Percentiles rank a stretch among this genome's conserved stretches.
Evolutionary conservation across 768 basidiomycete genomes (phyloP).

Genomic region (Strobilomyces echinocephalus): DNA sequence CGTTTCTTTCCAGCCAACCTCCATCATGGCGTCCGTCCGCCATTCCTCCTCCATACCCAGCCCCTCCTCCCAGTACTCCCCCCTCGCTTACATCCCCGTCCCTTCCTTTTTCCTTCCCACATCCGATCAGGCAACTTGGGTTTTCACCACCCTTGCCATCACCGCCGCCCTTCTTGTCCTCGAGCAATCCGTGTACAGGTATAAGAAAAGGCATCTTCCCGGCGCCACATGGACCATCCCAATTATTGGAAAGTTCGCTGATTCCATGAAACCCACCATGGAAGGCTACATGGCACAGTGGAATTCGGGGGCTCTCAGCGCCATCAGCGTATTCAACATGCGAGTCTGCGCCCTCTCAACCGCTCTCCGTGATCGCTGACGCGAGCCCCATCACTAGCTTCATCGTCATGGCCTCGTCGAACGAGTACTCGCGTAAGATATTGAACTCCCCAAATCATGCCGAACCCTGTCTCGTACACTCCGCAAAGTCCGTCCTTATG

Average conservation of each 20-base stretch:
- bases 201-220: slow-evolving; percentile 84
- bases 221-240: slow-evolving; percentile 93
- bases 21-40: slow-evolving; percentile 33
- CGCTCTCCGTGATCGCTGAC: slow-evolving; percentile 1
- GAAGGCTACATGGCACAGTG: slow-evolving; percentile 91
- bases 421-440: slow-evolving; percentile 90
- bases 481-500: slow-evolving; percentile 81
- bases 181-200: slow-evolving; percentile 85
- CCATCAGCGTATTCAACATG: slow-evolving; percentile 98
- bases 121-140: slow-evolving; percentile 39
- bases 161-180: slow-evolving; percentile 71
- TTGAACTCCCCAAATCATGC: slow-evolving; percentile 90
- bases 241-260: slow-evolving; percentile 94
- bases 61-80: slow-evolving; percentile 40
- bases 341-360: slow-evolving; percentile 33
- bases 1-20: neutral
- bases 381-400: slow-evolving; percentile 55
- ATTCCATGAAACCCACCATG: slow-evolving; percentile 87
- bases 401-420: slow-evolving; percentile 96
- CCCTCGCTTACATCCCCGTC: slow-evolving; percentile 43
- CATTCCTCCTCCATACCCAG: slow-evolving; percentile 31
- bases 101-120: slow-evolving; percentile 39
- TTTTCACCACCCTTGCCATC: slow-evolving; percentile 66
- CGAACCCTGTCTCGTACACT: slow-evolving; percentile 91
- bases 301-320: slow-evolving; percentile 84